phyloP scores from a whole-genome alignment of 2,329 filamentous ascomycete genomes.

The Lachnellula hyalina region DNA sequence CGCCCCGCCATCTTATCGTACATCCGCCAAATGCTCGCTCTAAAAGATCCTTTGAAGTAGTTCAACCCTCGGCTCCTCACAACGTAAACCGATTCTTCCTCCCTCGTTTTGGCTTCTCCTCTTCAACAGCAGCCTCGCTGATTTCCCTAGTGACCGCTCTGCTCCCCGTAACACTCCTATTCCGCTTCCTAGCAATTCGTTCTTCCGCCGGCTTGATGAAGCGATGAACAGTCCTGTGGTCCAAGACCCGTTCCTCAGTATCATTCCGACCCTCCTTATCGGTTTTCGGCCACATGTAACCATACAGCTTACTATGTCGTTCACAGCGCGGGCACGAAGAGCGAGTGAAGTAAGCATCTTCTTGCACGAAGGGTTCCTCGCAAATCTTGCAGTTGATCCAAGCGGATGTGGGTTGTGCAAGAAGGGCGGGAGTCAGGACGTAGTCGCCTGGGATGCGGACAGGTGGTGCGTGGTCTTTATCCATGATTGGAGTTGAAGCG shows the following conservation, averaged over 20 bases:
- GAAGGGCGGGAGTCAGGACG: conserved; percentile 69
- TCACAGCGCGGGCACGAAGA: conserved; percentile 89
- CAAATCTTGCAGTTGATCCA: conserved; percentile 92
- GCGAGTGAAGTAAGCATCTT: conserved; percentile 80
- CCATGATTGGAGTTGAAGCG: conserved; percentile 13
- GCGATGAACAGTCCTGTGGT: conserved; percentile 82
- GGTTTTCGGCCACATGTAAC: conserved; percentile 94
- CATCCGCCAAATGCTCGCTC: no score
- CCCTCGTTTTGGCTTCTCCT: not conserved
- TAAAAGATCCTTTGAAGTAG: no score
- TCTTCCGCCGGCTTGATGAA: conserved; percentile 73
- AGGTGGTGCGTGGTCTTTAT: conserved; percentile 22
- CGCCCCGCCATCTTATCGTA: no score
- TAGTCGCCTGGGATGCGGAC: conserved; percentile 70
- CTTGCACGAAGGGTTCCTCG: conserved; percentile 75
- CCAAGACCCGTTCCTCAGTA: conserved; percentile 60
- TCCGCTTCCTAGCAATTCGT: conserved; percentile 22
- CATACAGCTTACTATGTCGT: conserved; percentile 91
- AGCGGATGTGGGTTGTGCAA: conserved; percentile 67
- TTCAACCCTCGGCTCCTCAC: not conserved
- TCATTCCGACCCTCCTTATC: conserved; percentile 72
- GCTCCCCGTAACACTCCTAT: conserved; percentile 19
- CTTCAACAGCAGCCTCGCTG: conserved; percentile 12
- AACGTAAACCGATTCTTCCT: conserved; percentile 8
- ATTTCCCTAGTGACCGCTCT: conserved; percentile 18